A percentile compares a stretch with the other conserved stretches of the same genome.
These are phyloP conservation scores for Hypomyces perniciosus DNA, from an alignment of 2,329 filamentous ascomycete species.

Conservation along the genomic window DNA sequence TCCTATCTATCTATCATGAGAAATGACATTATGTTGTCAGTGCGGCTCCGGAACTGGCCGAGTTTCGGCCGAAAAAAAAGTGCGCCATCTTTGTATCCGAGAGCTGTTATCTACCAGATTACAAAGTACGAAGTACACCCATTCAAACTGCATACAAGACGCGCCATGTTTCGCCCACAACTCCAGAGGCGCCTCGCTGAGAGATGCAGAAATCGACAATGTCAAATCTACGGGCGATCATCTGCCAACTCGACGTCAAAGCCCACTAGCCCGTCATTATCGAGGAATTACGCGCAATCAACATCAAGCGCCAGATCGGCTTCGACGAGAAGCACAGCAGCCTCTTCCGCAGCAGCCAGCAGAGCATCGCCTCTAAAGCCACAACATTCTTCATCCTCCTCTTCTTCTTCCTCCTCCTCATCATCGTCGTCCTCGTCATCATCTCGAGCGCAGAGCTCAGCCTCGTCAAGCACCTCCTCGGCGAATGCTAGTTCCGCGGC, in stretches of 20 bases:
- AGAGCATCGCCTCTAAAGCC: no score
- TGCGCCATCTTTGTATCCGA: no score
- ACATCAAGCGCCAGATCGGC: not conserved
- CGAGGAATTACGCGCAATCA: not conserved
- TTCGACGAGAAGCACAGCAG: not conserved
- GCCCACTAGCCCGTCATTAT: not conserved
- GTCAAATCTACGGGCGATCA: not conserved
- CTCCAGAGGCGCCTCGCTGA: not conserved
- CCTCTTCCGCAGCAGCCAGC: no score
- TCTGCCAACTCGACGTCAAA: not conserved
- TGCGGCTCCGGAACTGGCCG: not conserved
- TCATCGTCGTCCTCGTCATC: not conserved
- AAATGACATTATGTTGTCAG: not conserved
- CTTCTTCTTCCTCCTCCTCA: not conserved
- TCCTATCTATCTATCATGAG: not conserved
- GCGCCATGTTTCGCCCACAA: not conserved
- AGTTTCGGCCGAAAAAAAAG: not conserved
- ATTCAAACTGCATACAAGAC: not conserved
- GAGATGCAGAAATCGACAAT: not conserved
- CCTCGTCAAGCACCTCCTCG: not conserved
- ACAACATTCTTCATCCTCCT: no score
- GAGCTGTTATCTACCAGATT: not conserved
- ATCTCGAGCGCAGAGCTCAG: not conserved
- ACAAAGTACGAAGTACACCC: not conserved
- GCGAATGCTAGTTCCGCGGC: conserved; percentile 2